A percentile compares a stretch with the other conserved stretches of the same genome.
phyloP scores from a whole-genome alignment of 371 early-diverging fungal species.

The Mucor irregularis region DNA sequence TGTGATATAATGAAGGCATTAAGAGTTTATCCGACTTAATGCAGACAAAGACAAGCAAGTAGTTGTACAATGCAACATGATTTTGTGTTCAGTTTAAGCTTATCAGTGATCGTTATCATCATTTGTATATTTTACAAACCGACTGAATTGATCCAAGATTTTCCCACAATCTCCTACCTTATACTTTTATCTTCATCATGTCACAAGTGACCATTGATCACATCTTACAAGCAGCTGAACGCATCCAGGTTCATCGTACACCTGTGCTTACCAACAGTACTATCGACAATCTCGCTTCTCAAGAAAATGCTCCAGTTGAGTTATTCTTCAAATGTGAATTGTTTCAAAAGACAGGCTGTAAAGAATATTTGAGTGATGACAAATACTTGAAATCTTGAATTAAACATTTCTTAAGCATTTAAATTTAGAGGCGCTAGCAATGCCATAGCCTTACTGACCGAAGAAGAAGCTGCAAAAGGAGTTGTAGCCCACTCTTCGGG shows the following conservation, averaged over 20 bases:
- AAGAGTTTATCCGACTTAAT: too few species aligned
- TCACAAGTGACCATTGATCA: slow-evolving; percentile 26
- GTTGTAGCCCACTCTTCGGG: slow-evolving; percentile 52
- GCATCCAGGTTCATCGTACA: slow-evolving; percentile 51
- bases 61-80: too few species aligned
- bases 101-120: too few species aligned
- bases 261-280: slow-evolving; percentile 50
- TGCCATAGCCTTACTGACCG: slow-evolving; percentile 32
- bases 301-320: slow-evolving; percentile 18
- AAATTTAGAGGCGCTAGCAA: slow-evolving; percentile 64
- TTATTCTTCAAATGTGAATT: slow-evolving; percentile 63
- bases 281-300: slow-evolving; percentile 29
- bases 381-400: too few species aligned
- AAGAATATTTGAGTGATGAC: neutral
- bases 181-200: slow-evolving; percentile 7
- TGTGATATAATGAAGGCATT: too few species aligned
- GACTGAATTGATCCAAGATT: too few species aligned
- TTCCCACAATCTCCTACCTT: too few species aligned
- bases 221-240: slow-evolving; percentile 45
- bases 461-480: slow-evolving; percentile 34
- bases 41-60: too few species aligned
- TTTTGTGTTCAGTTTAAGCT: too few species aligned
- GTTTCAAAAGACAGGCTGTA: slow-evolving; percentile 59
- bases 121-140: too few species aligned
- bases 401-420: slow-evolving; percentile 46